Percentiles rank a stretch among this genome's conserved stretches.
Evolutionary conservation across 1,284 basidiomycete species (phyloP).

Genomic region (Thecaphora frezii): DNA sequence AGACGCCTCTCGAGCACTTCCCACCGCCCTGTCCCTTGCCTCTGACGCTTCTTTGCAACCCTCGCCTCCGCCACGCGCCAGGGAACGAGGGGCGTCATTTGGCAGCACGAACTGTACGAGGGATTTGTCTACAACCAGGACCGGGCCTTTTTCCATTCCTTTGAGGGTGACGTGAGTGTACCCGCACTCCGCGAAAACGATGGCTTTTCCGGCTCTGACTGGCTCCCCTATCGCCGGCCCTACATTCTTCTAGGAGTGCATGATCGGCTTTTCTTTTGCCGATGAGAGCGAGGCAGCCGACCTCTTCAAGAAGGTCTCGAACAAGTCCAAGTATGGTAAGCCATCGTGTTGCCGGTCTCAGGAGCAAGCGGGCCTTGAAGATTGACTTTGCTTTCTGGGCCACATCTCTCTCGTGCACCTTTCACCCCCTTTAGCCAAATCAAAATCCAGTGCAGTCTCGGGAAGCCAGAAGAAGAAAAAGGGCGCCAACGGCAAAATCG

Average conservation of each 20-base stretch:
- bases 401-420: no score
- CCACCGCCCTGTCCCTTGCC: no score
- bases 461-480: slow-evolving; percentile 62
- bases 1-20: not conserved
- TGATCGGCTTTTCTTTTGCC: slow-evolving; percentile 87
- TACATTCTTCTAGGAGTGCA: slow-evolving; percentile 67
- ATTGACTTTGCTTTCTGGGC: no score
- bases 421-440: slow-evolving; percentile 37
- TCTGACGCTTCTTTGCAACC: not conserved
- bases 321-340: slow-evolving; percentile 70
- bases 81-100: slow-evolving; percentile 82
- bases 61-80: slow-evolving; percentile 26
- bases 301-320: slow-evolving; percentile 84
- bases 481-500: slow-evolving; percentile 67
- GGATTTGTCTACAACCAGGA: slow-evolving; percentile 83
- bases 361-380: no score
- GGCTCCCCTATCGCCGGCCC: not conserved
- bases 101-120: slow-evolving; percentile 90
- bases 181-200: no score
- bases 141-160: slow-evolving; percentile 89
- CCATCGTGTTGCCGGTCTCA: slow-evolving; percentile 12
- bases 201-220: not conserved
- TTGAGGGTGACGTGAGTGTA: slow-evolving; percentile 80
- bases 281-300: slow-evolving; percentile 82
- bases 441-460: slow-evolving; percentile 29